Conservation (phyloP, 805 yeast genomes). For the Zygoascus biomembranicola region DNA sequence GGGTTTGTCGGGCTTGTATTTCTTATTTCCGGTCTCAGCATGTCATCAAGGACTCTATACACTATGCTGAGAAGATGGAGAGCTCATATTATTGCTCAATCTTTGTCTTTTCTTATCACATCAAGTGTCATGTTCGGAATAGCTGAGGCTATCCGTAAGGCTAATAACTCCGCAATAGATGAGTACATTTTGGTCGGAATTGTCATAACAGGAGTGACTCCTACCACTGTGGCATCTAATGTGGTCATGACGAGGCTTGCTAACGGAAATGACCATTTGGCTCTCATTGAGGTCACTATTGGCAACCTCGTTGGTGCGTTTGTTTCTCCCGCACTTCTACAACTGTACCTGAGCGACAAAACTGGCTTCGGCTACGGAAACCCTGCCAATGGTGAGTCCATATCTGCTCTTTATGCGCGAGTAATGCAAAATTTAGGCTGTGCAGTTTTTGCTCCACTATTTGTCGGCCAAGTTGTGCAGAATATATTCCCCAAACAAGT, state of each 20-base stretch:
- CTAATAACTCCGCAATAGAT: slow-evolving; percentile 52
- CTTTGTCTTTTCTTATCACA: slow-evolving; percentile 64
- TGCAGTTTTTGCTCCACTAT: slow-evolving; percentile 73
- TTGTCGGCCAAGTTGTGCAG: slow-evolving; percentile 82
- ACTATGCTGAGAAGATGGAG: slow-evolving; percentile 70
- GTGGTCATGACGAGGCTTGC: slow-evolving; percentile 88
- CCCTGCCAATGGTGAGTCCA: slow-evolving; percentile 48
- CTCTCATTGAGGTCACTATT: slow-evolving; percentile 75
- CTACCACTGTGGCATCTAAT: slow-evolving; percentile 86
- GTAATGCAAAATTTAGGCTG: slow-evolving; percentile 87
- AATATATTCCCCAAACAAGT: slow-evolving; percentile 59
- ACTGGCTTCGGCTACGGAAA: slow-evolving; percentile 66
- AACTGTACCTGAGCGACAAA: slow-evolving; percentile 50
- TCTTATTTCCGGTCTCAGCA: slow-evolving; percentile 70
- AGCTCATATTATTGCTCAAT: slow-evolving; percentile 64
- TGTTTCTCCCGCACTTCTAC: slow-evolving; percentile 76
- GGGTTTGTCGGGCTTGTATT: slow-evolving; percentile 85
- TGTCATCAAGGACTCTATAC: slow-evolving; percentile 54
- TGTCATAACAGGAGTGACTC: slow-evolving; percentile 77
- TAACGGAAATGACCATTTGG: slow-evolving; percentile 69
- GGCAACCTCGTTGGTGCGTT: slow-evolving; percentile 85
- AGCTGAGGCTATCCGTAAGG: slow-evolving; percentile 53
- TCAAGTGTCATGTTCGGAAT: slow-evolving; percentile 66
- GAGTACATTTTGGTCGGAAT: slow-evolving; percentile 76
- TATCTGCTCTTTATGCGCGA: slow-evolving; percentile 51